These are phyloP conservation scores for Chalciporus piperatoides DNA, from an alignment of 1,284 basidiomycete genomes.

Conservation along the genomic window DNA sequence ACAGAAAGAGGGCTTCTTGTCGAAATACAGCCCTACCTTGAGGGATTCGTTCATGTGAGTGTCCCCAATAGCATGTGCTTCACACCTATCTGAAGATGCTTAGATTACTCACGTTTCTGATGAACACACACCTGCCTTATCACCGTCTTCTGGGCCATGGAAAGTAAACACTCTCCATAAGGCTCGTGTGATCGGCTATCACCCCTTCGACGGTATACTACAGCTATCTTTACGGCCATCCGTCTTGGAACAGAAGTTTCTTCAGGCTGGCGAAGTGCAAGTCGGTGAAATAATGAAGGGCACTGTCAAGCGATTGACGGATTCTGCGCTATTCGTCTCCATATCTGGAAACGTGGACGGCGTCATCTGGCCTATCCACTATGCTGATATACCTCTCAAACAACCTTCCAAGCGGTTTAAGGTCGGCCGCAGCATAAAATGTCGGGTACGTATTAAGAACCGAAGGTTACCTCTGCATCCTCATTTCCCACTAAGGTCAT, in stretches of 20 bases:
- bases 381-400: conserved; percentile 90
- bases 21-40: conserved; percentile 58
- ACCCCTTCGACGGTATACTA: conserved; percentile 84
- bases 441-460: conserved; percentile 53
- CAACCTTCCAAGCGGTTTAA: conserved; percentile 94
- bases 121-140: conserved; percentile 80
- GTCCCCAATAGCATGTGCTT: neutral
- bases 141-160: conserved; percentile 71
- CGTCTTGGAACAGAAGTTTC: conserved; percentile 82
- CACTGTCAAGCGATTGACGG: conserved; percentile 78
- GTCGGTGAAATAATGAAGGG: conserved; percentile 85
- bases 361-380: conserved; percentile 93
- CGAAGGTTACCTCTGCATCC: conserved; percentile 8
- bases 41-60: conserved; percentile 86
- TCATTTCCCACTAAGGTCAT: conserved; percentile 59
- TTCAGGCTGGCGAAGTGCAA: conserved; percentile 81
- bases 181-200: conserved; percentile 88
- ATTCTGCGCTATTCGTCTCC: conserved; percentile 79
- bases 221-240: conserved; percentile 84
- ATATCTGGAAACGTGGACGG: conserved; percentile 87
- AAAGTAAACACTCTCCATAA: conserved; percentile 76
- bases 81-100: conserved; percentile 6
- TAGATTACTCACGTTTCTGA: conserved; percentile 95
- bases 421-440: conserved; percentile 79
- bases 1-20: conserved; percentile 79